Base-by-base conservation (phyloP, 140 eudicot species). In the Bidens hawaiensis region DNA sequence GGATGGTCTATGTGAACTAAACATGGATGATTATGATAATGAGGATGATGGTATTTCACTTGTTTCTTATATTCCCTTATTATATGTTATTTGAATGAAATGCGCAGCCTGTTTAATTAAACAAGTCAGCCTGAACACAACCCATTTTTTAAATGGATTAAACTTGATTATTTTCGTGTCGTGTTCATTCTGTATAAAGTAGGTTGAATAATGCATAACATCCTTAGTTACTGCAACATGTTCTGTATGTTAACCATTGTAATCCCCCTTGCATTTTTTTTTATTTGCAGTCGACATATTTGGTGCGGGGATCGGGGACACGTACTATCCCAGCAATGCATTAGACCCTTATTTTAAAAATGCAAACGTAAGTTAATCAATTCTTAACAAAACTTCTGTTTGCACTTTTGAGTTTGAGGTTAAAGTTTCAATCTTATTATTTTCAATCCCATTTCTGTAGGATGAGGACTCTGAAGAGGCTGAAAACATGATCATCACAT, bases 1-100 rank as follows among this genome's bases (percentile, higher is more conserved):
- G 23, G 99, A 82, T 63, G 93, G 83, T 28, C 40, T 91, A 65
- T 62, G 68, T 69, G 93, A 87, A 68, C 68, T 91, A 36, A 80
- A 87, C 79, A 87, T 91, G 96, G 96, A 84, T 54, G 62, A 82
- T 64, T 91, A 91, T 69, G 96, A 87, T 69, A 89, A 91, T 17
- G 99, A 87, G 33, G 95, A 91, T 54, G 89, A 80, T 63, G 99
- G 96, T 87, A 84, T 76, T 17, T 69, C 33, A 15, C 69, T 15
- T 46, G 27, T 38, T 25, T 56, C 14, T 38, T 33, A 55, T 8
- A 9, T 6, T 15, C 22, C 24, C 22, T 23, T 0, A 49, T 42
- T 16, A 16, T 22, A 34, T 45, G 38, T 27, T 55, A 27, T n/a
- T n/a, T n/a, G n/a, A 55, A 8, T 6, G 9, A n/a, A n/a, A n/a